Conservation (phyloP, 179 eudicot species). For the Spergularia azorica region DNA sequence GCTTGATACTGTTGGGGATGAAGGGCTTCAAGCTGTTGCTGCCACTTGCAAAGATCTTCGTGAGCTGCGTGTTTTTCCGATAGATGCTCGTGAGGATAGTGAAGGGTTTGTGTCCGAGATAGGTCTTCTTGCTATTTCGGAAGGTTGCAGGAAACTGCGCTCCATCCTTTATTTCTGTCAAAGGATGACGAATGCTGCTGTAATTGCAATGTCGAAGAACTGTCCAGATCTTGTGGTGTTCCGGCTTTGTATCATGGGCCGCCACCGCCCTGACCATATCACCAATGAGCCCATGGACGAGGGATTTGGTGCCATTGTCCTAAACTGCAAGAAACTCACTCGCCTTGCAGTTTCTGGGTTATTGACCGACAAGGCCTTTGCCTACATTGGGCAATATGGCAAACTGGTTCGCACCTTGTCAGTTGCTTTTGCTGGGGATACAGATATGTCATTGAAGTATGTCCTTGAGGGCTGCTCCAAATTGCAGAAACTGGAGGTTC, state of each 20-base stretch:
- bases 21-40: slow-evolving; percentile 84
- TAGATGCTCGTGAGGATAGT: slow-evolving; percentile 66
- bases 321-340: slow-evolving; percentile 82
- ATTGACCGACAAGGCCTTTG: slow-evolving; percentile 74
- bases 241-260: slow-evolving; percentile 87
- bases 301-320: slow-evolving; percentile 92
- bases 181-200: slow-evolving; percentile 90
- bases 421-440: slow-evolving; percentile 93
- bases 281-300: slow-evolving; percentile 89
- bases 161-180: slow-evolving; percentile 83
- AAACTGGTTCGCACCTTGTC: slow-evolving; percentile 72
- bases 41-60: slow-evolving; percentile 69
- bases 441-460: slow-evolving; percentile 73
- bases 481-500: slow-evolving; percentile 87
- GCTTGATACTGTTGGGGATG: slow-evolving; percentile 79
- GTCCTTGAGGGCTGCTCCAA: slow-evolving; percentile 83
- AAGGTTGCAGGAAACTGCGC: slow-evolving; percentile 68
- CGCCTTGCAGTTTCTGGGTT: slow-evolving; percentile 83
- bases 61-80: slow-evolving; percentile 90
- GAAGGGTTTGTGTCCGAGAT: slow-evolving; percentile 81
- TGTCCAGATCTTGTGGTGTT: slow-evolving; percentile 77
- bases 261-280: slow-evolving; percentile 63
- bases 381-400: slow-evolving; percentile 69
- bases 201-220: slow-evolving; percentile 75
- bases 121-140: slow-evolving; percentile 75